Conservation (phyloP, 2,329 filamentous ascomycete species). For the Rhinocladiella similis region DNA sequence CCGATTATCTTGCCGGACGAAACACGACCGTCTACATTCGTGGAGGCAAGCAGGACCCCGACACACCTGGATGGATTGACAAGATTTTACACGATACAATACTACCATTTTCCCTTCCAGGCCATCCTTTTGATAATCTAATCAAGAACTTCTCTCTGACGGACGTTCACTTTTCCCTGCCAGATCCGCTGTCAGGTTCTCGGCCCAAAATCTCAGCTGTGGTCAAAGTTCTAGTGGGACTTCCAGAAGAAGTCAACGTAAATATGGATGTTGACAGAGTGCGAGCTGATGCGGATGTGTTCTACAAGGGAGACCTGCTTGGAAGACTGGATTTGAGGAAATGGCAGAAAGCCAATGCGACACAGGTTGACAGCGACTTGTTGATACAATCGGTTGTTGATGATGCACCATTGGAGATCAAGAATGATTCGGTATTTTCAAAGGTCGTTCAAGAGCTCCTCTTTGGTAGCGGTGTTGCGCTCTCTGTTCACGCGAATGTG, state of each 20-base stretch:
- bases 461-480: conserved; percentile 67
- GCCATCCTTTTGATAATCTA: conserved; percentile 75
- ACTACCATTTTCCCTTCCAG: conserved; percentile 80
- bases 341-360: conserved; percentile 85
- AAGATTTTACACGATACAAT: conserved; percentile 79
- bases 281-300: conserved; percentile 75
- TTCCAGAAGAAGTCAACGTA: conserved; percentile 87
- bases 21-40: conserved; percentile 79
- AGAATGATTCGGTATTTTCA: conserved; percentile 74
- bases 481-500: conserved; percentile 76
- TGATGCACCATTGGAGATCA: conserved; percentile 79
- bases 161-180: conserved; percentile 82
- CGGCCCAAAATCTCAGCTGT: conserved; percentile 80
- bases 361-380: conserved; percentile 63
- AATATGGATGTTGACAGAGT: conserved; percentile 75
- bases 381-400: conserved; percentile 74
- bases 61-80: conserved; percentile 78
- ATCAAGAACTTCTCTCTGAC: conserved; percentile 85
- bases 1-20: conserved; percentile 77
- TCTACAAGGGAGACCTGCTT: conserved; percentile 74
- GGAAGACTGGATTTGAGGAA: conserved; percentile 75
- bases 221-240: conserved; percentile 72
- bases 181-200: conserved; percentile 74
- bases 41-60: conserved; percentile 67
- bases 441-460: conserved; percentile 79